Percentiles rank a stretch among this genome's conserved stretches.
Conservation (phyloP, 495 filamentous ascomycete genomes). For the Podospora fimiseda region DNA sequence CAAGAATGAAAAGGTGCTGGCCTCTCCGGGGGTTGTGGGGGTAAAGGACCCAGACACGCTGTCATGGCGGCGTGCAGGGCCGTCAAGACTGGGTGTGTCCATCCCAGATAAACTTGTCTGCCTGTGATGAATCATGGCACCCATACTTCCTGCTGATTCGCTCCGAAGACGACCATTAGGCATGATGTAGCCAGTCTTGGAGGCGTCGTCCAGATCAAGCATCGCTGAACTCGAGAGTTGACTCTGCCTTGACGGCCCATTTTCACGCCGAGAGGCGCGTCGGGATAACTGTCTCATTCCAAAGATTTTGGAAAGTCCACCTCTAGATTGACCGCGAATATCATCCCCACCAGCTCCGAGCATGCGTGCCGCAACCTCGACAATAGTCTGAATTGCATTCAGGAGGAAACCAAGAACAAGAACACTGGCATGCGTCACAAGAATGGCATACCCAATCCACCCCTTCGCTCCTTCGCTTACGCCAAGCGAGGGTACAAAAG, state of each 20-base stretch:
- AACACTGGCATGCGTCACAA: conserved; percentile 78
- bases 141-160: conserved; percentile 73
- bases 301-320: conserved; percentile 85
- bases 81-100: conserved; percentile 37
- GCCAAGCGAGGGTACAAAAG: conserved; percentile 77
- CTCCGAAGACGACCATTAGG: conserved; percentile 65
- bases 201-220: conserved; percentile 56
- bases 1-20: conserved; percentile 63
- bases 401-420: conserved; percentile 91
- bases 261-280: conserved; percentile 55
- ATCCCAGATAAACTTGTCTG: conserved; percentile 41
- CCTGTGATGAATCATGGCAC: conserved; percentile 50
- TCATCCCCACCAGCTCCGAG: conserved; percentile 75
- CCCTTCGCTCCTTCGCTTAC: conserved; percentile 72
- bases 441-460: conserved; percentile 92
- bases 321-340: conserved; percentile 63
- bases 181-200: conserved; percentile 57
- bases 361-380: conserved; percentile 77
- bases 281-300: conserved; percentile 87
- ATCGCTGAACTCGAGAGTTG: conserved; percentile 77
- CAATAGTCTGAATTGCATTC: conserved; percentile 80
- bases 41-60: conserved; percentile 53
- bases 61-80: conserved; percentile 26
- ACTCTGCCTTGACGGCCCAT: conserved; percentile 58
- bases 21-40: conserved; percentile 60